Base-by-base conservation (phyloP, 805 yeast species). In the Monosporozyma servazzii region DNA sequence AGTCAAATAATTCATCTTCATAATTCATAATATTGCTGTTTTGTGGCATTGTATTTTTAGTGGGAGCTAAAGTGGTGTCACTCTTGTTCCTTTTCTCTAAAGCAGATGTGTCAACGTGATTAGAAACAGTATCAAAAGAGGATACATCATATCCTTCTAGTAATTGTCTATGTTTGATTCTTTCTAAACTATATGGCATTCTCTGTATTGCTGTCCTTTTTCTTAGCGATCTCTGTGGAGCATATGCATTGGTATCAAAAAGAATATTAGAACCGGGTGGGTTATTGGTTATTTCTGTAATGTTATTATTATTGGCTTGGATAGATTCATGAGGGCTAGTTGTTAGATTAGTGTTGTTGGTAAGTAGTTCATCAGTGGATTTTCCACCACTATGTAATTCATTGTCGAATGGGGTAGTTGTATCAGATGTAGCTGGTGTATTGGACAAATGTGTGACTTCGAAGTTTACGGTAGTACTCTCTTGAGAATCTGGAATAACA, bases 141-240 rank as follows among this genome's bases (percentile, higher is more conserved):
- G 66, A 50, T 1, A 64, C 54, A 48, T 63, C 68, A 48, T 53
- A 60, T 0, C 71, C 71, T 51, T 62, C 57, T 41, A 67, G 39
- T 4, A 60, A 48, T 31, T 66, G 67, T 47, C 59, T 56, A 49
- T 67, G 68, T 45, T 57, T 63, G 25, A 67, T 55, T 42, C 68
- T 58, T 45, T 67, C 71, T 31, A 67, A 51, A 52, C 69, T 67
- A 47, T 67, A 67, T 3, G 71, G 71, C 58, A 62, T 59, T 46
- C 59, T 62, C 49, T 67, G 71, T n/a, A 67, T 65, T 1, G 70
- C 70, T 25, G 57, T 66, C 31, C 71, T 56, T 49, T 61, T 58
- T 36, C 71, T 52, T n/a, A 67, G 47, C 11, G 58, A 55, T 47
- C 68, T 20, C 13, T 23, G 25, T 13, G 44, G 44, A 11, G 23